Evolutionary conservation across 2,329 filamentous ascomycete species (phyloP), one percentile per base, ranked within the genome.

Genomic region (Cyphellophora europaea): DNA sequence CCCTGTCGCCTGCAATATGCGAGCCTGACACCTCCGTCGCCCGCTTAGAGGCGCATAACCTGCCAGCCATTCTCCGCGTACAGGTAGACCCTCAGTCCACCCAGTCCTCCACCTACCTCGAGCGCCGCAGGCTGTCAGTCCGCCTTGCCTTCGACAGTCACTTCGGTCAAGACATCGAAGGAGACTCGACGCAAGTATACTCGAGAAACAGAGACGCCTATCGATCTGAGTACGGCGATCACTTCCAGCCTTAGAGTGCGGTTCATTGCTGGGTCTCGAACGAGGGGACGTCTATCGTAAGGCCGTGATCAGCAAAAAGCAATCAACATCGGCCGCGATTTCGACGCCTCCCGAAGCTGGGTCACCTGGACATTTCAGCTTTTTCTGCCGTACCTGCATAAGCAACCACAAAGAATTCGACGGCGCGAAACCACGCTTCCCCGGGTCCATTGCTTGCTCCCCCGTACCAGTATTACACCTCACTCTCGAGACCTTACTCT

Each of bases 251-350:
- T 11, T 14, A 10, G 11, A 12, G 12, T 12, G 16, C 4, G 5
- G 6, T 12, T 15, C 8, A 8, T 10, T 8, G 27, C 27, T 30
- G 6, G 10, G 27, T 30, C 5, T 30, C 18, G 27, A 15, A 13
- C 27, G 18, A 13, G 14, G 8, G 4, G 27, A 10, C 27, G n/a
- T 15, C 15, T 11, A 13, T 10, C 27, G 11, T 13, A 32, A 18
- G 14, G 30, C 14, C 39, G 40, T 33, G 35, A 44, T 40, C 39
- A 40, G 35, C 41, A 47, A 36, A 47, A 47, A 41, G 41, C 42
- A 47, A 44, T 33, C 30, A 19, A 17, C 37, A 28, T n/a, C n/a
- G n/a, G n/a, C n/a, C 41, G 31, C 31, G 18, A 32, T 27, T 36
- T 28, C 33, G 32, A 25, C 11, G 17, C 41, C 16, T 32, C 32